Evolutionary conservation across 257 asterid species (phyloP), one percentile per base, ranked within the genome.

Genomic region (Capsicum baccatum): DNA sequence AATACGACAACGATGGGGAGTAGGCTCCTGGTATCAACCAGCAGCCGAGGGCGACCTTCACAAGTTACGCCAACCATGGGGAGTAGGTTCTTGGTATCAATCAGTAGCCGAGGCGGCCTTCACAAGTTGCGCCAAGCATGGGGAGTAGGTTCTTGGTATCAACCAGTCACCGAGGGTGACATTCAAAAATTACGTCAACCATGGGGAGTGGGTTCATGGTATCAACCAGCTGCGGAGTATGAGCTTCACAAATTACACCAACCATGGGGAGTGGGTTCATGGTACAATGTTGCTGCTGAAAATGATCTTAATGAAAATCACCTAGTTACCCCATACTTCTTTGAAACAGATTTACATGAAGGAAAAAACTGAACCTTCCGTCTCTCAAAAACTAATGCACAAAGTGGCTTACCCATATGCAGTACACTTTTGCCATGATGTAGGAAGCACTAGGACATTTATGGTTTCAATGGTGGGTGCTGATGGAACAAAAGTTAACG

Each of bases 261-360:
- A 16, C 63, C 63, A 16, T 57, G 15, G 17, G 26, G 64, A 59
- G 64, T 59, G 7, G 8, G 6, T 6, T 2, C 11, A 0, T 59
- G 64, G 26, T 1, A 0, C 0, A 89, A 92, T n/a, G 92, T 93
- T 3, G 94, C 91, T 83, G 19, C 95, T 4, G 88, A 91, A 10
- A 89, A 95, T 47, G 96, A 92, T 84, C 89, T 91, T 47, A 90
- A 88, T 14, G 97, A 93, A 47, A 80, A 89, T 87, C 92, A 93
- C 52, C 84, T 87, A 78, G 88, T 86, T 9, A 94, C 92, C 57
- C 92, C 91, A 16, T 94, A 92, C 91, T 94, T 94, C 87, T 74
- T 94, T 26, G 92, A 91, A 66, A 88, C 87, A 19, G 94, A 92
- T 87, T 60, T 95, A 67, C 88, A 81, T 15, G 50, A 83, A 17